phyloP scores from a whole-genome alignment of 805 yeast genomes.

The Candida schatavii region DNA sequence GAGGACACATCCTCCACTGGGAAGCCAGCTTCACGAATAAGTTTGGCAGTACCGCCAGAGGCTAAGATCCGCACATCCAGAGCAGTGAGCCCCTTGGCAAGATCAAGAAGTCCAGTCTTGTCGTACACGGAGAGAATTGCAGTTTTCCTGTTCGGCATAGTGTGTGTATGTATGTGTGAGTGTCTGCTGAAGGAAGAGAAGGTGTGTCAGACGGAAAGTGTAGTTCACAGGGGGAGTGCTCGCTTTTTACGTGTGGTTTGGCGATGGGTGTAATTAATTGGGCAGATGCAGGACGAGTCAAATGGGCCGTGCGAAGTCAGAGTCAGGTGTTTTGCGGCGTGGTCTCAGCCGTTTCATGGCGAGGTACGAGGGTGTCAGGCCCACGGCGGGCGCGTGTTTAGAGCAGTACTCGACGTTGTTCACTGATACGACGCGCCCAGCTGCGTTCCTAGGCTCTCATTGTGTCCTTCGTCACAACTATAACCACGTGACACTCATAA shows the following conservation, averaged over 20 bases:
- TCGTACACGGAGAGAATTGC: constrained; percentile 97
- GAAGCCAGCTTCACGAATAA: constrained; percentile 96
- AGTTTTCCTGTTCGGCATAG: constrained; percentile 58
- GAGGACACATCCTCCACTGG: constrained; percentile 94
- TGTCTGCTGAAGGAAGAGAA: neutral
- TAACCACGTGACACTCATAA: too few relatives aligned
- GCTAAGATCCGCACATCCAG: constrained; percentile 91
- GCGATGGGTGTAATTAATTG: constrained; percentile 5
- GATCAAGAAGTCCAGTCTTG: constrained; percentile 92
- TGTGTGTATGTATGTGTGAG: neutral
- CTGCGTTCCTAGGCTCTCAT: too few relatives aligned
- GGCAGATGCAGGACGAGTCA: constrained; percentile 6
- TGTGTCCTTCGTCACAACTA: too few relatives aligned
- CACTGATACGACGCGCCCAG: too few relatives aligned
- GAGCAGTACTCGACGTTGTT: too few relatives aligned
- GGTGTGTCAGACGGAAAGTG: neutral
- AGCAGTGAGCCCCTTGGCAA: constrained; percentile 90
- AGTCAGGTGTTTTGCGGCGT: too few relatives aligned
- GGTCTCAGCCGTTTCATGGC: too few relatives aligned
- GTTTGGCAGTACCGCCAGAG: constrained; percentile 94
- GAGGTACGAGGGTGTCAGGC: too few relatives aligned
- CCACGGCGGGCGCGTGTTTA: too few relatives aligned
- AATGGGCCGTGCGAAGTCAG: too few relatives aligned
- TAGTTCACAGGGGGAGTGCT: too few relatives aligned
- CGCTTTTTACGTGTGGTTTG: neutral